Base-by-base conservation (phyloP, 2,329 filamentous ascomycete species). In the Hypocrella siamensis region DNA sequence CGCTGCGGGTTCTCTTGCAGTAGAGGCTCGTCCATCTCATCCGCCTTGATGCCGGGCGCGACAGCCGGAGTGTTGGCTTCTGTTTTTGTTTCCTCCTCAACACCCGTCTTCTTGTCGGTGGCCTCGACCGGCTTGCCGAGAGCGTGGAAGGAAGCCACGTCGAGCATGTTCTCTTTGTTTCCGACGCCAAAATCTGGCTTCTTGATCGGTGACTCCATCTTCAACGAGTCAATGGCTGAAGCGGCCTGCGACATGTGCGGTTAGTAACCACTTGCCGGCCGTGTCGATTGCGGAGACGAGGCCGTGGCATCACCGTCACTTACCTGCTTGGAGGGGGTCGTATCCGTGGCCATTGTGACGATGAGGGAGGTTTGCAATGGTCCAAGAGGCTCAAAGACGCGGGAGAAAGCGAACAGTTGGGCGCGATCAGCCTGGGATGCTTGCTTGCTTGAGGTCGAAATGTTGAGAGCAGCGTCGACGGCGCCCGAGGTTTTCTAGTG, bases 1-100 rank as follows among this genome's bases (percentile, higher is more conserved):
- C 90, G 82, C 46, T 93, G 75, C 40, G 85, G 79, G 63, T 98
- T 98, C 63, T 96, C 90, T 55, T 85, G 80, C 6, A 98, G 75
- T 32, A 98, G 68, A 35, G 90, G 90, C 70, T 98, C 90, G 35
- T 85, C 71, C 35, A 70, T 69, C 59, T 93, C 83, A 31, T 79
- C 67, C 18, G 69, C 45, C 60, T 79, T 79, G 52, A 75, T 64
- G 16, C 58, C 58, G 26, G 67, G 44, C 31, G 65, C 63, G 35
- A 61, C 52, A 14, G 51, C 45, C 15, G 54, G 36, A 43, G 62
- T 56, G 18, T 47, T 38, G 24, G 54, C 47, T 37, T 47, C 36
- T 30, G 46, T 45, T 42, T 56, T 54, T 31, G 46, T 37, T 34
- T 62, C 52, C 40, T 70, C n/a, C n/a, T n/a, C n/a, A n/a, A n/a